Percentiles rank a stretch among this genome's conserved stretches.
Conservation (phyloP, 495 filamentous ascomycete genomes). For the Bathelium albidoporum region DNA sequence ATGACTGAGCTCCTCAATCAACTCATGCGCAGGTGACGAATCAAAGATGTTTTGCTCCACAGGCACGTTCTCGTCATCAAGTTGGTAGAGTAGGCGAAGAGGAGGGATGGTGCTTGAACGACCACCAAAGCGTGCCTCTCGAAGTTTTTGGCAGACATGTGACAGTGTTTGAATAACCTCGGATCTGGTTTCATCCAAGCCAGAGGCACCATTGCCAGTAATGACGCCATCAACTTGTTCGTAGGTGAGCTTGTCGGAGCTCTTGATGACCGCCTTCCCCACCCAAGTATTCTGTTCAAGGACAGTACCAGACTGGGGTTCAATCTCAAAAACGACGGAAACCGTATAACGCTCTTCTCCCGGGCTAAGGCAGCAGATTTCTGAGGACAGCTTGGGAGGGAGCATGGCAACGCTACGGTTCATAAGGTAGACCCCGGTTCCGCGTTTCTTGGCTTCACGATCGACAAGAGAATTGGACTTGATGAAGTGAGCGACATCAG, state of each 20-base stretch:
- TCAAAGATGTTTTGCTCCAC: conserved; percentile 95
- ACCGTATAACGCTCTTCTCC: conserved; percentile 82
- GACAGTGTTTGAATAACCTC: conserved; percentile 70
- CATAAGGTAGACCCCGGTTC: conserved; percentile 87
- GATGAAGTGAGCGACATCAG: conserved; percentile 93
- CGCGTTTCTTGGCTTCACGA: conserved; percentile 94
- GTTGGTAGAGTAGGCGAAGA: conserved; percentile 77
- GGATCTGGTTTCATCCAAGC: conserved; percentile 47
- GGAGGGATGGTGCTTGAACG: conserved; percentile 67
- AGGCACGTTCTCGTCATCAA: conserved; percentile 98
- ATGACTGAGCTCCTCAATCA: conserved; percentile 88
- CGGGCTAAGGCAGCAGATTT: conserved; percentile 78
- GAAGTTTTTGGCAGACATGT: conserved; percentile 73
- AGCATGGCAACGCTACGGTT: conserved; percentile 87
- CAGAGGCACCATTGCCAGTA: conserved; percentile 46
- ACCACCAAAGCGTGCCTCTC: conserved; percentile 71
- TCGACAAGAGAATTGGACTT: conserved; percentile 94
- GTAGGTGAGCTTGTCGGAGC: conserved; percentile 70
- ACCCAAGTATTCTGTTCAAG: conserved; percentile 81
- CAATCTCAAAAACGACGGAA: conserved; percentile 82
- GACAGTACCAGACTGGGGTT: conserved; percentile 64
- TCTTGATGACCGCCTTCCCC: conserved; percentile 89
- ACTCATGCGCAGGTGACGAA: conserved; percentile 75
- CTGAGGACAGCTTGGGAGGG: conserved; percentile 69
- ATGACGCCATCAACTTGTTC: conserved; percentile 76